These are phyloP conservation scores for Clathrus columnatus DNA, from an alignment of 768 basidiomycete species.

Conservation along the genomic window DNA sequence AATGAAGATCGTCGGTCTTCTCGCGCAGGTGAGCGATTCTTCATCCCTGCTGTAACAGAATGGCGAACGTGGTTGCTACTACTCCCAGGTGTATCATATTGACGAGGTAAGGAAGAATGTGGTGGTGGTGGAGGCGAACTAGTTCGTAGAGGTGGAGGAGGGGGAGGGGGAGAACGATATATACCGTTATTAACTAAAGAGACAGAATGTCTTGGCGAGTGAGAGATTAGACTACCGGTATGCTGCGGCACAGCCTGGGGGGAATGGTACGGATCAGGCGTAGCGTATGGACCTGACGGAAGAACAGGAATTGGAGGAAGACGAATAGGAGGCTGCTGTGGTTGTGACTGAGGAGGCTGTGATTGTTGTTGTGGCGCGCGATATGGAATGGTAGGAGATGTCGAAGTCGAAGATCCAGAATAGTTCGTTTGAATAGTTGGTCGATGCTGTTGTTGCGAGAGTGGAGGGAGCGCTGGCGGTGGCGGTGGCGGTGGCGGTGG, in stretches of 20 bases:
- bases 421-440: neutral
- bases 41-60: neutral
- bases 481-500: neutral
- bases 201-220: neutral
- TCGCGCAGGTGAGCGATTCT: neutral
- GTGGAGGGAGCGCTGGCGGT: neutral
- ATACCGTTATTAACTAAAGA: no score
- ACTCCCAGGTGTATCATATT: neutral
- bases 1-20: neutral
- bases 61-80: no score
- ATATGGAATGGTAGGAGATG: no score
- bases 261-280: no score
- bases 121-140: no score
- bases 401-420: neutral
- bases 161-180: neutral
- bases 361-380: no score
- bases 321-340: neutral
- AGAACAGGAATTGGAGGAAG: neutral
- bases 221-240: no score
- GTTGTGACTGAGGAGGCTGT: neutral
- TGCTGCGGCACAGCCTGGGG: no score
- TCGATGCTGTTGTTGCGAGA: neutral
- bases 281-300: no score
- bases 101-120: neutral
- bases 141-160: no score